A percentile compares a stretch with the other conserved stretches of the same genome.
Evolutionary conservation across 495 filamentous ascomycete genomes (phyloP).

Genomic region (Zalerion maritima): DNA sequence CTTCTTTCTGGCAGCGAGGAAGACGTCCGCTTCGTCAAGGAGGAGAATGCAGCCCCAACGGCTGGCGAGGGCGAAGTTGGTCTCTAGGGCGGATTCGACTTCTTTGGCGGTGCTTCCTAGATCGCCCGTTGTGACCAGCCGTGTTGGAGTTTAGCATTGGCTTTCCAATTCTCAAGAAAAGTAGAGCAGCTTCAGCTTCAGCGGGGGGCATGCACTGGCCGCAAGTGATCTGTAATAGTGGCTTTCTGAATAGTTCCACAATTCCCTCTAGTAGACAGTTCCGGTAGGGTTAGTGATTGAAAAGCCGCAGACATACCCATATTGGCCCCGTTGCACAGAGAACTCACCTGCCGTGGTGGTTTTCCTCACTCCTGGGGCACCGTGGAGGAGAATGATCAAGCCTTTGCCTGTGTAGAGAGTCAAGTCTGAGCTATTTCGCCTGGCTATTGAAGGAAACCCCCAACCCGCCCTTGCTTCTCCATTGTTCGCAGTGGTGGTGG

Average conservation of each 20-base stretch:
- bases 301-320: too few relatives aligned
- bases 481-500: conserved; percentile 17
- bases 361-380: conserved; percentile 36
- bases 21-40: conserved; percentile 44
- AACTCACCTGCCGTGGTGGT: conserved; percentile 28
- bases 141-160: too few relatives aligned
- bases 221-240: conserved; percentile 17
- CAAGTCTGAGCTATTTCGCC: conserved; percentile 12
- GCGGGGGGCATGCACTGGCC: conserved; percentile 7
- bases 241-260: conserved; percentile 13
- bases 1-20: conserved; percentile 25
- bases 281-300: not conserved
- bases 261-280: conserved; percentile 16
- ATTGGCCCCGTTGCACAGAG: not conserved
- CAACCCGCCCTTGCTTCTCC: too few relatives aligned
- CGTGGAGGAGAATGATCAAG: conserved; percentile 38
- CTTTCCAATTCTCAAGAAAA: too few relatives aligned
- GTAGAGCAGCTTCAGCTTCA: too few relatives aligned
- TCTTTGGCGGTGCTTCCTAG: conserved; percentile 22
- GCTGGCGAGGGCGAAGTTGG: conserved; percentile 20
- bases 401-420: conserved; percentile 22
- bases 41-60: conserved; percentile 35
- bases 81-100: conserved; percentile 25
- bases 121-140: conserved; percentile 9
- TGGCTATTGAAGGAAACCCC: too few relatives aligned